Base-by-base conservation (phyloP, 768 basidiomycete genomes). In the Scleroderma citrinum region DNA sequence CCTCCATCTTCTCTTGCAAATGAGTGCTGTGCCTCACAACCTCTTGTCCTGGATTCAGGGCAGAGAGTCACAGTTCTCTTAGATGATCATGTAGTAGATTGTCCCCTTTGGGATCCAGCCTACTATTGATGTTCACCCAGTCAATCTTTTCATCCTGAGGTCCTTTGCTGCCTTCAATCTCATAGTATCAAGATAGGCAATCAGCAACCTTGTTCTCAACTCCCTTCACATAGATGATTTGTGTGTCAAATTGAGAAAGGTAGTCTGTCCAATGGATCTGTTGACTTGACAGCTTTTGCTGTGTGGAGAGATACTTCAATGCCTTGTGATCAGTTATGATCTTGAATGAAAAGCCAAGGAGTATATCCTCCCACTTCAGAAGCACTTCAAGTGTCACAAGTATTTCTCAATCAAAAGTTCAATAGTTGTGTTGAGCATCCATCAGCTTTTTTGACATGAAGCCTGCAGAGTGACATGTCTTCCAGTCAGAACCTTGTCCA, bases 391-490 rank as follows among this genome's bases (percentile, higher is more conserved):
- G 36, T 2, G 62, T 61, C 0, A 59, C 60, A 4, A 63, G 42
- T 2, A 48, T 50, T 32, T 62, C 61, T 5, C 21, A 17, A 8
- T 51, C 62, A 21, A 58, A 57, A 3, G 64, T 61, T 14, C 49
- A 40, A 34, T 69, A 70, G 35, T 66, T 63, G 7, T 54, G 50
- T 44, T 70, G 66, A 0, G 64, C 60, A 7, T 45, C 19, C 0
- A 57, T 62, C 23, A 69, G 61, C 23, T 68, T 67, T 0, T 49
- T 40, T 0, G 63, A 70, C 55, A 62, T 59, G 45, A 65, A 65
- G 11, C 60, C 61, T 2, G 57, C 65, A 5, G 62, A 64, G n/a
- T 48, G 17, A 16, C 56, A 64, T 3, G 50, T 51, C 11, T 49
- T 38, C 64, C 60, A 67, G 2, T 51, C 54, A 1, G 44, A 31